These are phyloP conservation scores for Hansfordia pulvinata DNA, from an alignment of 2,329 filamentous ascomycete species.

Conservation along the genomic window DNA sequence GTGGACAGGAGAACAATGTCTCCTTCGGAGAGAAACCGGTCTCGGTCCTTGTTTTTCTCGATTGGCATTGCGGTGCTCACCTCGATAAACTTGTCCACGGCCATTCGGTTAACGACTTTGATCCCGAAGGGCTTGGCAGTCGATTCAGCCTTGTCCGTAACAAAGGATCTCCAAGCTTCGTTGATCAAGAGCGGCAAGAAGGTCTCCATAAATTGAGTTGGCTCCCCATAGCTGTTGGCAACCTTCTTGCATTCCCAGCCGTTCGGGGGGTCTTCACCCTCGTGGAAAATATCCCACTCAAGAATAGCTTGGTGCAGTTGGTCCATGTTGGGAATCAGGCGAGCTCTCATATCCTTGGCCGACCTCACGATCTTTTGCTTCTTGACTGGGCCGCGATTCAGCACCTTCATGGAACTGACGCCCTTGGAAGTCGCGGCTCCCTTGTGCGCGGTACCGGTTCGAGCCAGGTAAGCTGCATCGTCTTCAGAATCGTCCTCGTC, in stretches of 20 bases:
- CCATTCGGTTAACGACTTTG: constrained; percentile 76
- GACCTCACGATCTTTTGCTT: constrained; percentile 72
- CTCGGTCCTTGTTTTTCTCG: constrained; percentile 53
- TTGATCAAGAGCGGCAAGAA: constrained; percentile 84
- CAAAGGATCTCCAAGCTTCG: constrained; percentile 91
- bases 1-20: constrained; percentile 82
- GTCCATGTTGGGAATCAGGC: constrained; percentile 79
- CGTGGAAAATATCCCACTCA: constrained; percentile 89
- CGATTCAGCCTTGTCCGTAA: constrained; percentile 78
- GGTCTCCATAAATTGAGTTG: constrained; percentile 69
- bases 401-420: constrained; percentile 34
- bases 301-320: constrained; percentile 75
- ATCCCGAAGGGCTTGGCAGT: constrained; percentile 72
- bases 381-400: constrained; percentile 61
- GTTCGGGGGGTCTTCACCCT: constrained; percentile 73
- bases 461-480: constrained; percentile 33
- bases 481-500: constrained; percentile 57
- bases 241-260: constrained; percentile 63
- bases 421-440: constrained; percentile 33
- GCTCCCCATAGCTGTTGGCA: constrained; percentile 62
- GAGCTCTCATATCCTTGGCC: constrained; percentile 85
- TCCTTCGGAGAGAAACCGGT: constrained; percentile 63
- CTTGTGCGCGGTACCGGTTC: constrained; percentile 31
- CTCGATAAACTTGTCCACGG: constrained; percentile 86
- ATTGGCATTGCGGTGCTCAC: constrained; percentile 74